phyloP scores from a whole-genome alignment of 768 basidiomycete genomes.

The Termitomyces sp. region DNA sequence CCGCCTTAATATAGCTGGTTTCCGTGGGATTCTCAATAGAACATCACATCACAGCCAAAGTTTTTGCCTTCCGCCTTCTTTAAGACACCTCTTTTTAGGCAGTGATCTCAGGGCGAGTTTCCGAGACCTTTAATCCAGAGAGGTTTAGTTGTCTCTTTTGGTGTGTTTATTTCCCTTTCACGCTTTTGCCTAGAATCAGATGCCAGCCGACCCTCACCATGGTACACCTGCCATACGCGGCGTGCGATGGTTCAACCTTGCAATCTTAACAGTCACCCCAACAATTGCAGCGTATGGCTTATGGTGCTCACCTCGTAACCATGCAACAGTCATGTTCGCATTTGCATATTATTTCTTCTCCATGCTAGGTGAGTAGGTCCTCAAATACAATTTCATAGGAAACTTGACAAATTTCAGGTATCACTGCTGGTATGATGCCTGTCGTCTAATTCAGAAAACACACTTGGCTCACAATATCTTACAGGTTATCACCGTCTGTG shows the following conservation, averaged over 20 bases:
- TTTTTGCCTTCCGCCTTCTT: not conserved
- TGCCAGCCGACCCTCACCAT: slow-evolving; percentile 14
- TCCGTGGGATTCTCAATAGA: slow-evolving; percentile 10
- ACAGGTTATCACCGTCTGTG: slow-evolving; percentile 79
- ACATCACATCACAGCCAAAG: slow-evolving; percentile 6
- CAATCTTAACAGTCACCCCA: slow-evolving; percentile 67
- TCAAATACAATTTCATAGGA: slow-evolving; percentile 9
- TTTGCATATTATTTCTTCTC: slow-evolving; percentile 77
- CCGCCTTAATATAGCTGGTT: slow-evolving; percentile 13
- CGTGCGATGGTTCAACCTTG: slow-evolving; percentile 75
- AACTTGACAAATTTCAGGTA: slow-evolving; percentile 27
- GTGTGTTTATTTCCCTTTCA: not conserved
- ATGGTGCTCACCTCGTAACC: slow-evolving; percentile 37
- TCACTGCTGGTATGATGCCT: slow-evolving; percentile 37
- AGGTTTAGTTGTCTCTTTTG: not conserved
- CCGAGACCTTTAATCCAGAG: not conserved
- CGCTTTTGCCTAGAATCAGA: not conserved
- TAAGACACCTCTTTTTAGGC: slow-evolving; percentile 1
- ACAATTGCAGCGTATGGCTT: slow-evolving; percentile 66
- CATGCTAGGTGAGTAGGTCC: slow-evolving; percentile 60
- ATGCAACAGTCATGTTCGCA: slow-evolving; percentile 56
- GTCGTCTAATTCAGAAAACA: slow-evolving; percentile 20
- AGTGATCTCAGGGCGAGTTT: not conserved
- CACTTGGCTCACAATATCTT: not conserved
- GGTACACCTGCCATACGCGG: slow-evolving; percentile 47